Base-by-base conservation (phyloP, 495 filamentous ascomycete genomes). In the Zalerion maritima region DNA sequence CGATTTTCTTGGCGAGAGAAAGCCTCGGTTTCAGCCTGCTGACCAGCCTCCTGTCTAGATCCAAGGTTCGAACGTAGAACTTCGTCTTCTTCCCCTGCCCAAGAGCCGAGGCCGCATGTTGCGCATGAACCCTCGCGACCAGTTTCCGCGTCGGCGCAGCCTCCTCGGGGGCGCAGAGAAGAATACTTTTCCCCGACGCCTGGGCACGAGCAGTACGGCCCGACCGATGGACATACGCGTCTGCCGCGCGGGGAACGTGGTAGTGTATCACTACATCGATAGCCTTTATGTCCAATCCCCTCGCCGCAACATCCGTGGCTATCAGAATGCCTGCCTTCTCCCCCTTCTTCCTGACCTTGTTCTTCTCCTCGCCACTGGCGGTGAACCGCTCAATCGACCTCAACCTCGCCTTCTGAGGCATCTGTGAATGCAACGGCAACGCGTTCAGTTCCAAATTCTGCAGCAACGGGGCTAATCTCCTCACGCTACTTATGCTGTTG, bases 341-440 rank as follows among this genome's bases (percentile, higher is more conserved):
- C 2, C 27, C 34, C 6, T 20, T 18, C 21, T 29, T 29, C 27
- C 31, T 49, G 36, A 7, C 44, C 37, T 26, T 37, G 41, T 24
- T 35, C 24, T 36, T 39, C 24, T 17, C 17, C 8, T 57, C 47
- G 14, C 71, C 54, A 10, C 70, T 55, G 13, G 71, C 67, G 3
- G 81, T 82, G 55, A 96, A 96, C 14, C 81, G 78, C 45, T 97
- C 89, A 6, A 97, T 63, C 9, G 83, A 87, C 24, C 89, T 76
- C 12, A 97, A 63, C 16, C 89, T 83, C n/a, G 89, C 84, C 50
- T 96, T 96, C 54, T 96, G 91, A 5, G 75, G 65, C 89, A 97
- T 96, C 38, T 79, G 76, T 0, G 85, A 93, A 50, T 97, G 89
- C 6, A 97, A 64, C 0, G 78, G 70, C 13, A 79, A 62, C 9